These are phyloP conservation scores for Clathrus columnatus DNA, from an alignment of 768 basidiomycete genomes.

Conservation along the genomic window DNA sequence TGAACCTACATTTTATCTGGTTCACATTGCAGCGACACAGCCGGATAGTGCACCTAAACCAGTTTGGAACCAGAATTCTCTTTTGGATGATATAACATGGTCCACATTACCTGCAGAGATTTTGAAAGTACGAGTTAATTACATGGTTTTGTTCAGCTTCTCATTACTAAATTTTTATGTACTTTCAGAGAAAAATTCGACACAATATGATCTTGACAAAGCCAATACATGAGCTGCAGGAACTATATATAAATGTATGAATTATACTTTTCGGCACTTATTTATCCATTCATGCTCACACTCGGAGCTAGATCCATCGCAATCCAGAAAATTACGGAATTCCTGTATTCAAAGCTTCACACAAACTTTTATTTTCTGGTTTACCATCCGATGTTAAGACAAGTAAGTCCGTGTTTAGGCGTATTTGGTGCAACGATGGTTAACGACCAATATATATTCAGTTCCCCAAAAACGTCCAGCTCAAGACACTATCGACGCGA, in stretches of 20 bases:
- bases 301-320: not conserved
- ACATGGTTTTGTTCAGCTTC: not conserved
- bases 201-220: conserved; percentile 42
- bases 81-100: conserved; percentile 11
- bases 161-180: not conserved
- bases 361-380: conserved; percentile 2
- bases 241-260: conserved; percentile 44
- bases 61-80: conserved; percentile 39
- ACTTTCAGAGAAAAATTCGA: conserved; percentile 47
- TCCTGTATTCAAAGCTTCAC: not conserved
- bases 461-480: conserved; percentile 7
- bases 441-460: not conserved
- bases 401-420: not conserved
- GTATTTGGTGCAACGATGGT: not conserved
- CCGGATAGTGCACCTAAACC: conserved; percentile 51
- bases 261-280: not conserved
- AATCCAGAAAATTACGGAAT: not conserved
- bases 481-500: not conserved
- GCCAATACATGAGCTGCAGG: conserved; percentile 38
- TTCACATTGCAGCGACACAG: conserved; percentile 51
- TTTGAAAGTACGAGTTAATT: conserved; percentile 38
- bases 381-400: conserved; percentile 4
- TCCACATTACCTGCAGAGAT: conserved; percentile 44
- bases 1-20: conserved; percentile 34
- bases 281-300: conserved; percentile 22